These are phyloP conservation scores for Penicillium sp. DNA, from an alignment of 2,329 filamentous ascomycete species.

Conservation along the genomic window DNA sequence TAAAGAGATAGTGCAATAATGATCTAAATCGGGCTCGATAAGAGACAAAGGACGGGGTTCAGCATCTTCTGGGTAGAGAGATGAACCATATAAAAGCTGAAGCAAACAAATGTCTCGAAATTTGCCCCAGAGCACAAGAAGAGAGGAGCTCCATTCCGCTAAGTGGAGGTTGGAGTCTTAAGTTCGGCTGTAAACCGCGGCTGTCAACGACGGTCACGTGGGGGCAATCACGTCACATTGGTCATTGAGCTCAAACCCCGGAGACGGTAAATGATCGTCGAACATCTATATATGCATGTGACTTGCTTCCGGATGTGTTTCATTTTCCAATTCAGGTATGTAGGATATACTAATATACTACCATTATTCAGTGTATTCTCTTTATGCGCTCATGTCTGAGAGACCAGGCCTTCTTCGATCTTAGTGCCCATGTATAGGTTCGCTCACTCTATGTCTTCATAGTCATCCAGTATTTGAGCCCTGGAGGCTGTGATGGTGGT, in stretches of 20 bases:
- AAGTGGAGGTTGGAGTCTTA: conserved; percentile 7
- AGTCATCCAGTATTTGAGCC: background rate
- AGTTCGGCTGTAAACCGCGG: conserved; percentile 23
- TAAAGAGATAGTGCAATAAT: background rate
- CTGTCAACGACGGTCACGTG: conserved; percentile 8
- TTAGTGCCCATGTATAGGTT: background rate
- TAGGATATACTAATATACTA: too few species aligned
- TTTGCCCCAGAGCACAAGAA: background rate
- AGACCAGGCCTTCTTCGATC: background rate
- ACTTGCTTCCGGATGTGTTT: background rate
- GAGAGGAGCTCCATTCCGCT: background rate
- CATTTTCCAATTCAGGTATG: background rate
- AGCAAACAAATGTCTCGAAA: background rate
- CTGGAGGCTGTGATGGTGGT: background rate
- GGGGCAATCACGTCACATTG: conserved; percentile 6
- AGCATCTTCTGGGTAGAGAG: conserved; percentile 1
- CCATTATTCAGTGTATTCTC: background rate
- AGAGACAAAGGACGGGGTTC: background rate
- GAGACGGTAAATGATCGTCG: background rate
- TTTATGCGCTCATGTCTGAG: background rate
- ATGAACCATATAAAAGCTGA: background rate
- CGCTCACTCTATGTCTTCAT: background rate
- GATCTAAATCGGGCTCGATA: conserved; percentile 1
- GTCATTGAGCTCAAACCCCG: background rate
- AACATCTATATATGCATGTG: background rate